Conservation (phyloP, 2,329 filamentous ascomycete species). For the Sarocladiaceae sp. region DNA sequence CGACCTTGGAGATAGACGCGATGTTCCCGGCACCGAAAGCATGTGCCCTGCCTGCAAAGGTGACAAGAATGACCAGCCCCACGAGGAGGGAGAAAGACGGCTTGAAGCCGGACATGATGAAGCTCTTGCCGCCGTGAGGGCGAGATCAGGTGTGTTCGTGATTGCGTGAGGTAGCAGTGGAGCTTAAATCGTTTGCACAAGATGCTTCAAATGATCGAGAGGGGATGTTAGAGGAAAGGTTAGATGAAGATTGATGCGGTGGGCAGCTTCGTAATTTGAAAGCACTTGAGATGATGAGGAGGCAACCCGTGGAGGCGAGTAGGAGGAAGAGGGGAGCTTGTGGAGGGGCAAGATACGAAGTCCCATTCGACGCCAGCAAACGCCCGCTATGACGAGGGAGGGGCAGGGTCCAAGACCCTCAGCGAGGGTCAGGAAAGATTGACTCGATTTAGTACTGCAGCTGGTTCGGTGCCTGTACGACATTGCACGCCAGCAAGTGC, state of each 20-base stretch:
- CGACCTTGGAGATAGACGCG: constrained; percentile 70
- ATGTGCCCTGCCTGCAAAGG: constrained; percentile 57
- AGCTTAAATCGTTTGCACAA: background rate
- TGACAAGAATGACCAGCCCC: constrained; percentile 55
- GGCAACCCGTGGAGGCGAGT: constrained; percentile 1
- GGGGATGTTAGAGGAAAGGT: background rate
- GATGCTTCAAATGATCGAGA: background rate
- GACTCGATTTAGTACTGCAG: too few relatives aligned
- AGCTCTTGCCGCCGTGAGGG: constrained; percentile 4
- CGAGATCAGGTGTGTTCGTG: background rate
- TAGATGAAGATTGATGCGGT: too few relatives aligned
- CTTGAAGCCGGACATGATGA: constrained; percentile 40
- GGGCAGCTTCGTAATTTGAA: background rate
- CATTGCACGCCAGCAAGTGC: too few relatives aligned
- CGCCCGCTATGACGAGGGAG: constrained; percentile 4
- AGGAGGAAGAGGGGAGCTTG: background rate
- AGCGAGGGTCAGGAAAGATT: background rate
- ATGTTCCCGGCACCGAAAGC: constrained; percentile 90
- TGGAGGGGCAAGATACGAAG: constrained; percentile 1
- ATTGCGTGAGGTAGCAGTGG: constrained; percentile 3
- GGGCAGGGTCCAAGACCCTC: background rate
- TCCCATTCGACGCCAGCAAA: background rate
- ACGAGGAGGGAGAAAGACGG: constrained; percentile 27
- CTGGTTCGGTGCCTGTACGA: too few relatives aligned
- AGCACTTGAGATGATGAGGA: background rate